Base-by-base conservation (phyloP, 75 land plant species). In the Picea glauca region DNA sequence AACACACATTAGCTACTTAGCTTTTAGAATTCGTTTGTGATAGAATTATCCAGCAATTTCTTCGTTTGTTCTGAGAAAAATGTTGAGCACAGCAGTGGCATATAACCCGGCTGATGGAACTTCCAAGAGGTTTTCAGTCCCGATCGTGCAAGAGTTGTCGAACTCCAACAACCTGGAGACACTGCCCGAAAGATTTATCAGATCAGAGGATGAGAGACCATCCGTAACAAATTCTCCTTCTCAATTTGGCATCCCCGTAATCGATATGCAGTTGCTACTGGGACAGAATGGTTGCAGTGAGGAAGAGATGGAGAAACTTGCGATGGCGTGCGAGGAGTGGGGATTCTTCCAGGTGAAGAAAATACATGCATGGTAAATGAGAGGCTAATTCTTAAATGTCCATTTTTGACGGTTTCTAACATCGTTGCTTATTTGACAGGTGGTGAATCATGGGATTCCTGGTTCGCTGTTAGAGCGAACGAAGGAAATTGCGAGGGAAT, bases 401-500 rank as follows among this genome's bases (percentile, higher is more conserved):
- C 62, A 15, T 60, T 60, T 60, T 60, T 11, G 6, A 14, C 11
- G 62, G 6, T 60, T 60, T 5, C 1, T 14, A 14, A 60, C 15
- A 60, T 1, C 11, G 62, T 60, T 60, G 62, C 20, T 14, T 60
- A 60, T 58, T 32, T 58, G 12, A 5, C 13, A 78, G 80, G 58
- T 78, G 58, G 56, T 78, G 23, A 78, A 78, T 56, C 80, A 78
- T 68, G 80, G 80, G 32, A 66, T 78, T 40, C 74, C 59, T 11
- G 15, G 6, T 11, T 54, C 80, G 6, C 12, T 66, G 60, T 1
- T 68, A 74, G 80, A 78, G 32, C 32, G 68, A 32, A 58, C 26
- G 80, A 78, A 50, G n/a, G 32, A 43, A 40, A 35, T 50, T 30
- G 57, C 46, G 18, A 78, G 72, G 32, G 57, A 11, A 13, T 78